Conservation (phyloP, 805 yeast genomes). For the Cyberlindnera xishuangbannaensis region DNA sequence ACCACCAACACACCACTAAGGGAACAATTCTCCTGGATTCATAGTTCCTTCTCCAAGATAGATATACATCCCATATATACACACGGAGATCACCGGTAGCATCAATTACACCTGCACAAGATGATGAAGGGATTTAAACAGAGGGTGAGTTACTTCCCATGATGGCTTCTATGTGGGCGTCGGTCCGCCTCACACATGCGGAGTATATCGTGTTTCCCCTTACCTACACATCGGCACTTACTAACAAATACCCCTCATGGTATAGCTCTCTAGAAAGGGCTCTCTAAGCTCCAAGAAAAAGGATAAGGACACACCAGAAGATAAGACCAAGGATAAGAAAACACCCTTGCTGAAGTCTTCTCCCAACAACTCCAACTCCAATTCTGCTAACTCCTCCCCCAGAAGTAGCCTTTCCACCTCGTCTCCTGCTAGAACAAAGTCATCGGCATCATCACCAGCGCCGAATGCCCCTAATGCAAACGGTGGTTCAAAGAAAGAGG, state of each 20-base stretch:
- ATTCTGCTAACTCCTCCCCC: constrained; percentile 22
- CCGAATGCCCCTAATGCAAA: neutral
- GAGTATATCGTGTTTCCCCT: no score
- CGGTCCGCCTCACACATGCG: no score
- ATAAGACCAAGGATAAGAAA: constrained; percentile 16
- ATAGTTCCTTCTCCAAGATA: no score
- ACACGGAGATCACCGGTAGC: no score
- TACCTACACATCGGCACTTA: neutral
- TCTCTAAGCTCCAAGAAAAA: constrained; percentile 32
- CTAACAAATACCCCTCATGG: constrained; percentile 13
- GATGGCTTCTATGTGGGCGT: constrained; percentile 4
- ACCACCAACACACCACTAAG: no score
- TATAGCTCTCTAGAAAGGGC: constrained; percentile 26
- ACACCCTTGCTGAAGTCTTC: constrained; percentile 10
- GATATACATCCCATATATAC: no score
- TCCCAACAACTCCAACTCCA: constrained; percentile 13
- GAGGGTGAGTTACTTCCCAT: constrained; percentile 30
- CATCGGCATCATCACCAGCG: constrained; percentile 9
- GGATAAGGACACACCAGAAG: no score
- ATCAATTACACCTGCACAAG: no score
- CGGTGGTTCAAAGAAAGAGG: constrained; percentile 1
- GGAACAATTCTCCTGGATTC: no score
- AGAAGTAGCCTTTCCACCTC: constrained; percentile 19
- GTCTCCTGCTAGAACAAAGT: constrained; percentile 15
- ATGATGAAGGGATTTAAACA: constrained; percentile 77